Evolutionary conservation across 106 monocot genomes (phyloP).

Genomic region (Platanthera guangdongensis): DNA sequence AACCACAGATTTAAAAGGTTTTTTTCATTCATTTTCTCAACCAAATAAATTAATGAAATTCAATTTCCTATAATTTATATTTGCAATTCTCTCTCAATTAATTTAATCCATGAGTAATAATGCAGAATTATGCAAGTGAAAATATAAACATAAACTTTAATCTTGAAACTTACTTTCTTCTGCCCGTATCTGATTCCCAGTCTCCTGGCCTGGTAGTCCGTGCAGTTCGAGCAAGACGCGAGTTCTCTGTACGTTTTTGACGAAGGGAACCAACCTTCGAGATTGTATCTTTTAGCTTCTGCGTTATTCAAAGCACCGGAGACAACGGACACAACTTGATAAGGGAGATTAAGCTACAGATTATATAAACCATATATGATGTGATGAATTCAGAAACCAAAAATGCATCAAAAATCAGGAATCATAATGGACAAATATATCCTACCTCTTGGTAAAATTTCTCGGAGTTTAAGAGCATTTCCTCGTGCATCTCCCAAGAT

Average conservation of each 20-base stretch:
- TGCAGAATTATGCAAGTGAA: background rate
- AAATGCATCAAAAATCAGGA: background rate
- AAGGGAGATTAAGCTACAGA: constrained; percentile 69
- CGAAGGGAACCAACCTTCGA: constrained; percentile 96
- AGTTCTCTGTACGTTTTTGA: constrained; percentile 86
- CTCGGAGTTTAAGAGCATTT: constrained; percentile 91
- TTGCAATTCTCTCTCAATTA: background rate
- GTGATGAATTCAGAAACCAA: too few species aligned
- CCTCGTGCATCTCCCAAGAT: constrained; percentile 96
- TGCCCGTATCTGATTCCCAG: constrained; percentile 84
- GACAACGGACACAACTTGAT: constrained; percentile 81
- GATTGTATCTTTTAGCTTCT: constrained; percentile 89
- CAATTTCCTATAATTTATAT: background rate
- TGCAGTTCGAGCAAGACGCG: constrained; percentile 95
- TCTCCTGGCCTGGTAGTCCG: constrained; percentile 76
- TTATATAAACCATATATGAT: background rate
- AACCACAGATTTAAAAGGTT: background rate
- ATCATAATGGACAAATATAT: background rate
- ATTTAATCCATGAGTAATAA: background rate
- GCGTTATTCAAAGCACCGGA: constrained; percentile 98
- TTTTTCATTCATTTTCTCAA: background rate
- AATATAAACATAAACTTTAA: background rate
- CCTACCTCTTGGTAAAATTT: constrained; percentile 83
- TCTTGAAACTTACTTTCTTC: constrained; percentile 53
- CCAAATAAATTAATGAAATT: background rate